Evolutionary conservation across 805 yeast genomes (phyloP).

Genomic region (Kodamaea sagamina): DNA sequence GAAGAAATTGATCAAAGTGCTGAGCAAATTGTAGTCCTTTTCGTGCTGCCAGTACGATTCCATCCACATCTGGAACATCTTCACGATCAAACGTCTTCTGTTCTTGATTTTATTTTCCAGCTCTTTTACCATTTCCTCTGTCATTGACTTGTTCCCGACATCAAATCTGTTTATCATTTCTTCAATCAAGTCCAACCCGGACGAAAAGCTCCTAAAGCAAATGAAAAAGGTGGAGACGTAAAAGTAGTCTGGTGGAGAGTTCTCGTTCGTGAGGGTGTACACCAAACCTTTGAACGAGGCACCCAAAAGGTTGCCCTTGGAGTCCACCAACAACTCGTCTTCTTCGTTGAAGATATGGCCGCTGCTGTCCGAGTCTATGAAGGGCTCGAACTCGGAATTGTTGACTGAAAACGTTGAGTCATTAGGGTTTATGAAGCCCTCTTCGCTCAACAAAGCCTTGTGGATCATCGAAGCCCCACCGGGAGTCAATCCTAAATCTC

Average conservation of each 20-base stretch:
- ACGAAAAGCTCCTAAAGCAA: conserved; percentile 71
- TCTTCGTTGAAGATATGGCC: conserved; percentile 13
- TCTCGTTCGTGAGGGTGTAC: conserved; percentile 65
- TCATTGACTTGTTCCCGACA: conserved; percentile 35
- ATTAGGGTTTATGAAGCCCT: conserved; percentile 14
- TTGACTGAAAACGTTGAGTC: conserved; percentile 34
- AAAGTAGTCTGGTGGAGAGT: conserved; percentile 63
- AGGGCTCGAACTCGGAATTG: conserved; percentile 39
- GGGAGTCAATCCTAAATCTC: conserved; percentile 47
- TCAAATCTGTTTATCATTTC: conserved; percentile 69
- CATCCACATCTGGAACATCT: conserved; percentile 78
- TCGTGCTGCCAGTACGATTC: conserved; percentile 84
- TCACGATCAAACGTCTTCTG: conserved; percentile 67
- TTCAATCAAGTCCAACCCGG: conserved; percentile 65
- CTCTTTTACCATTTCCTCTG: conserved; percentile 12
- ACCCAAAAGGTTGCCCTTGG: conserved; percentile 58
- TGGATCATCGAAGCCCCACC: conserved; percentile 51
- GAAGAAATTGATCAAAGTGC: conserved; percentile 74
- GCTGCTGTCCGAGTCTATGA: conserved; percentile 21
- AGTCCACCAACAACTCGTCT: conserved; percentile 52
- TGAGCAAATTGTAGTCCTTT: conserved; percentile 58
- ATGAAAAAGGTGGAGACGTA: conserved; percentile 74
- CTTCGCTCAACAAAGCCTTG: conserved; percentile 31
- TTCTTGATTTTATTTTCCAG: conserved; percentile 46
- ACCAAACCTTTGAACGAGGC: conserved; percentile 72